Evolutionary conservation across 805 yeast genomes (phyloP).

Genomic region (Wickerhamiella bombiphila): DNA sequence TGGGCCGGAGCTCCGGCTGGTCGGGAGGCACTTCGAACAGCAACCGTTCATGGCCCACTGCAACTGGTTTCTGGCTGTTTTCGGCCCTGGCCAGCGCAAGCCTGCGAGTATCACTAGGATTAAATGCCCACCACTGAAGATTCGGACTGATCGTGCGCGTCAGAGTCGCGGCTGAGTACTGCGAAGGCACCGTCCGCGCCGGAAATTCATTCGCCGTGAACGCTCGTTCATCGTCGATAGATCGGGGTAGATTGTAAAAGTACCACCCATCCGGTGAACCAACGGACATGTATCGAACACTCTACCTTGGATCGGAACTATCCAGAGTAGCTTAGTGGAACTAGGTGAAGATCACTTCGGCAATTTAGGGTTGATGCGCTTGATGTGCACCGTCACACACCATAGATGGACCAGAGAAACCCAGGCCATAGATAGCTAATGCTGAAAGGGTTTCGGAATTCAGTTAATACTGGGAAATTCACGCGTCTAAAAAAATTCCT

Average conservation of each 20-base stretch:
- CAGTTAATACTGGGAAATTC: no score
- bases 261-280: no score
- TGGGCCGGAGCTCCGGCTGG: slow-evolving; percentile 20
- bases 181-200: slow-evolving; percentile 2
- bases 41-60: slow-evolving; percentile 23
- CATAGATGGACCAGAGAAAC: no score
- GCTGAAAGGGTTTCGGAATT: no score
- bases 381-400: no score
- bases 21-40: slow-evolving; percentile 17
- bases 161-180: slow-evolving; percentile 18
- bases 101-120: slow-evolving; percentile 23
- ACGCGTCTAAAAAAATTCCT: no score
- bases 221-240: slow-evolving; percentile 15
- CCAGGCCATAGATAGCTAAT: no score
- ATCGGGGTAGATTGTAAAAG: slow-evolving; percentile 14
- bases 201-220: slow-evolving; percentile 4
- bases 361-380: no score
- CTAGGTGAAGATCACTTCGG: no score
- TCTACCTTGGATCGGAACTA: no score
- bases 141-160: slow-evolving; percentile 19
- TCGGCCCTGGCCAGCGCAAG: slow-evolving; percentile 18
- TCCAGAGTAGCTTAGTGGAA: no score
- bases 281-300: no score
- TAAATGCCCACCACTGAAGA: slow-evolving; percentile 26
- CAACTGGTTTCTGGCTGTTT: slow-evolving; percentile 11